Evolutionary conservation across 2,329 filamentous ascomycete genomes (phyloP), one percentile per base, ranked within the genome.

Genomic region (Aaosphaeria pasadenensis): DNA sequence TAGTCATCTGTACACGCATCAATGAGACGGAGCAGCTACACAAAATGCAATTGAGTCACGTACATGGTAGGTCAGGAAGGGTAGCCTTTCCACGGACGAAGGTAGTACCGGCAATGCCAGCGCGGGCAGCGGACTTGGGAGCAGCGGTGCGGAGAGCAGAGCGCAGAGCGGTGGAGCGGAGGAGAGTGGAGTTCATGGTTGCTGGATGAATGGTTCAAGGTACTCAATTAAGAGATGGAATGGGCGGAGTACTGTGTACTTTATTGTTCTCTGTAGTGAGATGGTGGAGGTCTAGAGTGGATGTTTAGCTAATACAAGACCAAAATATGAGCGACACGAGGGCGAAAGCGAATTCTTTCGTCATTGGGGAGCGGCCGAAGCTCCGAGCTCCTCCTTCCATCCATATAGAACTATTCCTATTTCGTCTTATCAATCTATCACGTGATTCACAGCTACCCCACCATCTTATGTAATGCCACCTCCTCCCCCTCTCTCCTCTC

Each of bases 41-140:
- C 7, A 24, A 24, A 24, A 24, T 24, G 17, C 17, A 24, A 24
- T 24, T 13, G 45, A 30, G 17, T 9, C 6, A 43, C 82, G 54
- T 79, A 89, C 87, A 91, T 62, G 83, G 70, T 9, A 97, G 85
- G 66, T 96, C 91, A 55, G 94, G 94, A 39, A 99, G 87, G 39
- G 91, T 96, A 45, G 89, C 92, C 80, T 96, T 96, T 75, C 84
- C 85, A 64, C 91, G 86, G 60, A 86, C 81, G 66, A 95, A 95
- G 69, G 82, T 87, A 61, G 86, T 86, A 72, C 84, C 83, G 57
- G 86, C 84, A 66, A 88, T 77, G 50, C 80, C 77, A 65, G 85
- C 82, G 61, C 83, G 80, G 63, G 71, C 68, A 48, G 78, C 74
- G 54, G 81, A 79, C 69, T 81, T 83, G 50, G 83, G 77, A 64